phyloP scores from a whole-genome alignment of 768 basidiomycete species.

The Xerocomellus amylosporus region DNA sequence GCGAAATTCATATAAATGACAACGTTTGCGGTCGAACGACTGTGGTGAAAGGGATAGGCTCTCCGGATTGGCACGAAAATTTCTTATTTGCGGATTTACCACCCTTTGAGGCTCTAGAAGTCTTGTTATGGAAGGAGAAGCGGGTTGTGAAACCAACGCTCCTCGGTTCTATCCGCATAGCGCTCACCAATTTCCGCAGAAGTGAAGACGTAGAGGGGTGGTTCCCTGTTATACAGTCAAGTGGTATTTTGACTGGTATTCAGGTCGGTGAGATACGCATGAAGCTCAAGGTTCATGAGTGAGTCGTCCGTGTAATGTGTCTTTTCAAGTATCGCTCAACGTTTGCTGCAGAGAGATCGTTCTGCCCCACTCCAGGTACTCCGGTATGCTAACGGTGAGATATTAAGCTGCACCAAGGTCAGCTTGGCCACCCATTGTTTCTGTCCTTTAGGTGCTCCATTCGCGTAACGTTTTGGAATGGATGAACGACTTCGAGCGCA shows the following conservation, averaged over 20 bases:
- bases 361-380: constrained; percentile 64
- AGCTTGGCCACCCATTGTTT: neutral
- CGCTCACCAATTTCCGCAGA: constrained; percentile 68
- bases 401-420: neutral
- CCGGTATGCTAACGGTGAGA: constrained; percentile 55
- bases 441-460: constrained; percentile 33
- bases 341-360: constrained; percentile 63
- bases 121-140: constrained; percentile 70
- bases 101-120: constrained; percentile 67
- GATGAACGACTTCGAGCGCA: constrained; percentile 68
- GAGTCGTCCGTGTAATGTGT: constrained; percentile 21
- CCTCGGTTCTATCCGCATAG: constrained; percentile 62
- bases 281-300: constrained; percentile 77
- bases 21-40: constrained; percentile 71
- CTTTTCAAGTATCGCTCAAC: constrained; percentile 5
- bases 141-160: constrained; percentile 51
- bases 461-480: constrained; percentile 70
- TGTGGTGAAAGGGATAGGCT: constrained; percentile 60
- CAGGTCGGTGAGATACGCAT: constrained; percentile 76
- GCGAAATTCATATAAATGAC: constrained; percentile 73
- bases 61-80: constrained; percentile 79
- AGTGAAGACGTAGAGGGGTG: constrained; percentile 78
- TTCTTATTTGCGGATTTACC: constrained; percentile 76
- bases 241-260: constrained; percentile 45
- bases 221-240: constrained; percentile 68